Conservation (phyloP, 352 stramenopile species). For the Lagenidium sp. region DNA sequence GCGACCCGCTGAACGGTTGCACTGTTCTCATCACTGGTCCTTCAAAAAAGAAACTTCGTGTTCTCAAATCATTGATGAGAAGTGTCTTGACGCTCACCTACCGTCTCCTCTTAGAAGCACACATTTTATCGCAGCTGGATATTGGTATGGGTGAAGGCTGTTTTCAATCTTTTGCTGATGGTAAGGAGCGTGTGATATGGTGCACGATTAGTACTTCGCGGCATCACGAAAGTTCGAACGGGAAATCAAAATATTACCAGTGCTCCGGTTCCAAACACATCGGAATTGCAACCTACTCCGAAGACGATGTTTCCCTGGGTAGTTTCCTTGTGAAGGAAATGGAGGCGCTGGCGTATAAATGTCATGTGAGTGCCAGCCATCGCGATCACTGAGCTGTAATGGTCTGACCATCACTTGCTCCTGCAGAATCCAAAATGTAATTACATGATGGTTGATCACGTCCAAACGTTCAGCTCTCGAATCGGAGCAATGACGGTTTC, state of each 20-base stretch:
- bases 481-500: constrained; percentile 69
- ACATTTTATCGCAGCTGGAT: constrained; percentile 88
- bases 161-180: constrained; percentile 10
- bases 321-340: constrained; percentile 76
- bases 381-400: too few species aligned
- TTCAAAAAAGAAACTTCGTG: constrained; percentile 79
- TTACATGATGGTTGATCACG: constrained; percentile 73
- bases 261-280: constrained; percentile 65
- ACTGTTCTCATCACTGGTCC: constrained; percentile 91
- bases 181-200: constrained; percentile 38
- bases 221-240: constrained; percentile 33
- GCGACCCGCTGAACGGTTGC: constrained; percentile 90
- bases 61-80: constrained; percentile 89
- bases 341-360: constrained; percentile 56
- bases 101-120: constrained; percentile 93
- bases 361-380: constrained; percentile 66
- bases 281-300: constrained; percentile 45
- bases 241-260: constrained; percentile 52
- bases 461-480: constrained; percentile 72
- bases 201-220: constrained; percentile 69
- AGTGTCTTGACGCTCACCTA: constrained; percentile 93
- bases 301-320: constrained; percentile 71
- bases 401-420: too few species aligned
- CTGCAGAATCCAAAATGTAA: constrained; percentile 75
- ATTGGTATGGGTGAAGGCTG: constrained; percentile 12